phyloP scores from a whole-genome alignment of 495 filamentous ascomycete species.

The Penicillium cataractarum region DNA sequence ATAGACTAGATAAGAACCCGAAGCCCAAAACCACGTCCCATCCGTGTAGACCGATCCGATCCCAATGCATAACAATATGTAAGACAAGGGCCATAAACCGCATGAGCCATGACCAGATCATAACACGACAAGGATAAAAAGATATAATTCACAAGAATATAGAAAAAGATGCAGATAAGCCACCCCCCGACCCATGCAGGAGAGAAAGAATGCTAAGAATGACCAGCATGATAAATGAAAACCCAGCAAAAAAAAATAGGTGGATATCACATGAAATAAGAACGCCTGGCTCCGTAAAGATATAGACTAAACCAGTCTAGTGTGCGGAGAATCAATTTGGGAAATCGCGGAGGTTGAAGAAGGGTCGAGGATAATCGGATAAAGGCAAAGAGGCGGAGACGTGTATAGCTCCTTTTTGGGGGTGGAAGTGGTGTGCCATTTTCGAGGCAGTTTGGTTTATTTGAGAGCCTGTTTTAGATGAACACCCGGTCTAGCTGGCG shows the following conservation, averaged over 20 bases:
- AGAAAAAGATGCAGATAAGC: conserved; percentile 20
- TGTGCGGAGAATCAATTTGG: neutral
- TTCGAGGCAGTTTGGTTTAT: neutral
- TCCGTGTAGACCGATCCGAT: conserved; percentile 30
- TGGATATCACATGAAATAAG: conserved; percentile 26
- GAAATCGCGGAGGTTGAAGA: conserved; percentile 8
- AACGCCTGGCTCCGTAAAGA: conserved; percentile 11
- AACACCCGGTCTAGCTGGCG: conserved; percentile 64
- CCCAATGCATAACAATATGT: conserved; percentile 27
- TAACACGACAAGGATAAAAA: neutral
- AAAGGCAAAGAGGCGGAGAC: neutral
- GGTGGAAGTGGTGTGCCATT: neutral
- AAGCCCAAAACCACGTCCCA: conserved; percentile 21
- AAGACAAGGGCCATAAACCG: conserved; percentile 14
- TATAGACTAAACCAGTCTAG: neutral
- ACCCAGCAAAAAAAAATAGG: conserved; percentile 17
- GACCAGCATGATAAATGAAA: conserved; percentile 7
- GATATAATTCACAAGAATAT: conserved; percentile 7
- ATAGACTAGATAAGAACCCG: conserved; percentile 4
- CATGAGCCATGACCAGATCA: conserved; percentile 8
- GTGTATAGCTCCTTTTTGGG: neutral
- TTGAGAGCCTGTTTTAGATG: conserved; percentile 28
- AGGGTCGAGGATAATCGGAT: neutral
- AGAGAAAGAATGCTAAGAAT: conserved; percentile 15
- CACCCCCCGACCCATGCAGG: conserved; percentile 25